Evolutionary conservation across 495 filamentous ascomycete species (phyloP), one percentile per base, ranked within the genome.

Genomic region (Podospora pseudocomata): DNA sequence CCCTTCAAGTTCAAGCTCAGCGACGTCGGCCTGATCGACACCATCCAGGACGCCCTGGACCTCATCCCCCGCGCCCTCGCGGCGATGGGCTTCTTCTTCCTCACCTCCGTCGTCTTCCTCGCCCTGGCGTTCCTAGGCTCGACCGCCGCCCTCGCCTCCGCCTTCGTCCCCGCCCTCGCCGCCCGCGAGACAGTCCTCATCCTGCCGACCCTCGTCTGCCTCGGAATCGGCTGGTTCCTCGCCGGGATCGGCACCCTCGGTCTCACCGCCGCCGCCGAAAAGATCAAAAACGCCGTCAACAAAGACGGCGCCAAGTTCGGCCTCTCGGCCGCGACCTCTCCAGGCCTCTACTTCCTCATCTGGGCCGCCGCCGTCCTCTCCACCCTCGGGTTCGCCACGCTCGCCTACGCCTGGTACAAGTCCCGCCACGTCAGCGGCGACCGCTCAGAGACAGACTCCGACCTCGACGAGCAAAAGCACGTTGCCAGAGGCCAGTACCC

Each of bases 61-160:
- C 82, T 82, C 1, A 77, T 88, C 68, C 80, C 81, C 66, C 67
- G 65, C 23, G 75, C 77, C 20, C 72, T 84, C 23, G 82, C 84
- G 13, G 84, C 83, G 0, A 83, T 86, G 70, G 89, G 89, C 66
- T 80, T 89, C 44, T 77, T 92, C 68, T 92, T 91, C 73, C 83
- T 83, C 64, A 80, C 91, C 11, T 87, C 4, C 30, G 76, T 73
- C 64, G 49, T 86, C 63, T 61, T 78, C 55, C 68, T 86, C 19
- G 68, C 74, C 15, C 70, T 76, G 1, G 78, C 80, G 2, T 76
- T 79, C 30, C 67, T 81, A 32, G 58, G 73, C 58, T 76, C 65
- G 3, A 73, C 78, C 39, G 68, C 75, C 20, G 55, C 74, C 7
- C 53, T 81, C 3, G 32, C 66, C 0, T 61, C 30, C 19, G 64